These are phyloP conservation scores for Stramenopiles sp. DNA, from an alignment of 352 stramenopile species.

Conservation along the genomic window DNA sequence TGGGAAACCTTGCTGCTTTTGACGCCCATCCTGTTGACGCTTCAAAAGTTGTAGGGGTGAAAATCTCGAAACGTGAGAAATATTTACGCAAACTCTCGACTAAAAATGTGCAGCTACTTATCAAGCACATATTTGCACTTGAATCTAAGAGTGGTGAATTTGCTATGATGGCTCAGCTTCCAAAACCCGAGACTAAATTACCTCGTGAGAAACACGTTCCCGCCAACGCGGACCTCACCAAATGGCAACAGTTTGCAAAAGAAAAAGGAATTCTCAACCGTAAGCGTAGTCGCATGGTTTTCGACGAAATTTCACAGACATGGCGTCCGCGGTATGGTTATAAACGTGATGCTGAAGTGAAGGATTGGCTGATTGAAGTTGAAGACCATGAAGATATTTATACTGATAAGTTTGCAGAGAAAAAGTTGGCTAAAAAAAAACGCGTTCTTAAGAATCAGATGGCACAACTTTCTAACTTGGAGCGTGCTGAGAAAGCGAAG, in stretches of 20 bases:
- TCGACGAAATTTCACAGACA: constrained; percentile 59
- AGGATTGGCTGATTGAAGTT: constrained; percentile 16
- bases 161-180: constrained; percentile 22
- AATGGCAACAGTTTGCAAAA: constrained; percentile 92
- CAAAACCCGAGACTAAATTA: constrained; percentile 25
- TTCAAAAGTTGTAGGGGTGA: constrained; percentile 17
- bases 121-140: constrained; percentile 54
- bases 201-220: constrained; percentile 43
- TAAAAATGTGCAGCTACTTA: constrained; percentile 60
- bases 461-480: constrained; percentile 13
- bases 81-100: constrained; percentile 39
- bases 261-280: constrained; percentile 82
- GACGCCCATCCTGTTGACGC: constrained; percentile 41
- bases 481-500: too few relatives aligned
- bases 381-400: constrained; percentile 12
- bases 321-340: constrained; percentile 68
- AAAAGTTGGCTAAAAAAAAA: constrained; percentile 15
- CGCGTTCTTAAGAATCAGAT: constrained; percentile 15
- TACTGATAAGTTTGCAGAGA: constrained; percentile 13
- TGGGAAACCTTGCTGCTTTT: constrained; percentile 43
- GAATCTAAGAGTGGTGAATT: constrained; percentile 25
- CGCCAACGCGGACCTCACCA: constrained; percentile 41
- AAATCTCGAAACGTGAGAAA: constrained; percentile 33
- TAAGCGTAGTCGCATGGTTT: constrained; percentile 79
- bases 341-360: constrained; percentile 21